Percentiles rank a stretch among this genome's conserved stretches.
phyloP scores from a whole-genome alignment of 1,139 yeast species.

The Sugiyamaella grinbergsii region DNA sequence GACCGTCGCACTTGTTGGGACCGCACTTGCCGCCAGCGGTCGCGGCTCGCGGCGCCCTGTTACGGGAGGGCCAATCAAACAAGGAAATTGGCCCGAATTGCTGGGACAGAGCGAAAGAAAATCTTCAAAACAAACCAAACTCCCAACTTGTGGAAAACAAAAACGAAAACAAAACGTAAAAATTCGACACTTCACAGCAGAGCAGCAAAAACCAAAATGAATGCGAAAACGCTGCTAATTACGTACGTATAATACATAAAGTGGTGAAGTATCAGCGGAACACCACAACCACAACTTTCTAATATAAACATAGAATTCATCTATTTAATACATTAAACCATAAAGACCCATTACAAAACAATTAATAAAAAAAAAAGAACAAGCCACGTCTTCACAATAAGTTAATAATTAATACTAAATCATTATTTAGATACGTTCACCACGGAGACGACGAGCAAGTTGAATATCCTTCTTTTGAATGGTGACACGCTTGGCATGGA shows the following conservation, averaged over 20 bases:
- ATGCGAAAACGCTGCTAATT: neutral
- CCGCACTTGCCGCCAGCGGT: too few relatives aligned
- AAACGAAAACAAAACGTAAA: too few relatives aligned
- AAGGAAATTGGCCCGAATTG: constrained; percentile 1
- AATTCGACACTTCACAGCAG: neutral
- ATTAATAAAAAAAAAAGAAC: constrained; percentile 11
- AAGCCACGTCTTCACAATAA: too few relatives aligned
- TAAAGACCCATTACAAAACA: constrained; percentile 18
- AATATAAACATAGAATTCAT: constrained; percentile 13
- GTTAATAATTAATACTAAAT: constrained; percentile 6
- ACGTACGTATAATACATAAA: too few relatives aligned
- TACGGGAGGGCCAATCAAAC: constrained; percentile 12
- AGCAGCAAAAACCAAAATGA: neutral
- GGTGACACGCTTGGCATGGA: constrained; percentile 99
- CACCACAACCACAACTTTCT: too few relatives aligned
- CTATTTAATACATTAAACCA: constrained; percentile 18
- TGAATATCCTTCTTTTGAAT: constrained; percentile 99
- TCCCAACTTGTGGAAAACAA: constrained; percentile 11
- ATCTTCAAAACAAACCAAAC: constrained; percentile 18
- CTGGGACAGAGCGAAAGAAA: neutral
- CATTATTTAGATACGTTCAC: constrained; percentile 50
- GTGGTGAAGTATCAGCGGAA: too few relatives aligned
- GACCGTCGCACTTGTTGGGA: too few relatives aligned
- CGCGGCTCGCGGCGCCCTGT: too few relatives aligned
- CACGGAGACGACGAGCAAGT: constrained; percentile 99